Evolutionary conservation across 805 yeast species (phyloP), one percentile per base, ranked within the genome.

Genomic region (Grigorovia humatica): DNA sequence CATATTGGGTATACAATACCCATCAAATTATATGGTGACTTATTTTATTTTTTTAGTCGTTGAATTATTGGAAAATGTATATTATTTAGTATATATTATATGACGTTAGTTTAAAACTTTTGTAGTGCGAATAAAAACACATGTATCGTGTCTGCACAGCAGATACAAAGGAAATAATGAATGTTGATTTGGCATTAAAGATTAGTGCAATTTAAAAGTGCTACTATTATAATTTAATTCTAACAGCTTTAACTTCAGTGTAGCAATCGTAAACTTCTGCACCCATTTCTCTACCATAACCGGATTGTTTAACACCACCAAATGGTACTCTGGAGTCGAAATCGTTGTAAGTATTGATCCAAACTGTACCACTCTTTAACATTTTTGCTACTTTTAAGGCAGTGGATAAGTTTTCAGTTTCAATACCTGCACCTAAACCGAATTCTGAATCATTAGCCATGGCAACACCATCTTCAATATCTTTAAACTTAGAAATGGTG

Each of bases 241-340:
- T 82, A 54, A 85, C 85, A 57, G 88, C 86, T 72, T 84, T 85
- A 57, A 75, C 75, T 70, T 83, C 88, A 53, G 85, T 79, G 76
- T 84, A 85, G 73, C 81, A 80, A 58, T 82, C 88, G 58, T 83
- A 76, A 49, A 85, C 88, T 66, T 84, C 89, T 47, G 70, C 70
- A 70, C 93, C 93, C 90, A 85, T 82, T 74, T 85, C 93, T 75
- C 88, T 82, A 68, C 93, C 93, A 67, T 83, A 77, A 69, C 91
- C 91, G 55, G 87, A 80, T 72, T 82, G 83, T 65, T 82, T 82
- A 74, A 72, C 83, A 65, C 91, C 91, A 68, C 91, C 91, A 64
- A 85, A 85, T 71, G 91, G 90, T 67, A 83, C 85, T 67, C 76
- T 72, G 50, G 77, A 79, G 65, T 84, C 81, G 78, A 84, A 83